Base-by-base conservation (phyloP, 192 early-diverging fungal species). In the Piromyces finnis region DNA sequence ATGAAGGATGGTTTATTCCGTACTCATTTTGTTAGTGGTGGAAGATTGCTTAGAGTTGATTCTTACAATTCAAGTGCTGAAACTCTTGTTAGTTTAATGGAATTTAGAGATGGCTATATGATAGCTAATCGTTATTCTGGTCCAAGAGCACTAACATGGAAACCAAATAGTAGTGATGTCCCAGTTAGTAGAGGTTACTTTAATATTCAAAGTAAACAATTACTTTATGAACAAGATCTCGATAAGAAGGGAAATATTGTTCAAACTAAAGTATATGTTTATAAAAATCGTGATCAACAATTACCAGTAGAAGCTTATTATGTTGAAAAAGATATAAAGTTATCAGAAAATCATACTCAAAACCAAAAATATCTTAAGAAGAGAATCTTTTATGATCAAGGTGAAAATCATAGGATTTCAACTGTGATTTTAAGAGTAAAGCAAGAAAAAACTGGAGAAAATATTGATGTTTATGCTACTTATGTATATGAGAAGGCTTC, bases 161-260 rank as follows among this genome's bases (percentile, higher is more conserved):
- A 82, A 80, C 85, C 82, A 7, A 78, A 29, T 4, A 77, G 0
- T 14, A 80, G 27, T 22, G 84, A 81, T 1, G 84, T 82, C 36
- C 80, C 86, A 41, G 22, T 35, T 7, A 84, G 83, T 82, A 59
- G 32, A 26, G 85, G 79, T 26, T 85, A 36, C 28, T 86, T 59
- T 77, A 77, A 82, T 77, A 4, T 29, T 16, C 30, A 78, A 3
- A 39, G 39, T n/a, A 78, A 79, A 29, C 32, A 28, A 37, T 78
- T 87, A 28, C 28, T 83, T n/a, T 35, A 77, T 28, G 86, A 87
- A 77, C 78, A 84, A 30, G 79, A 82, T 59, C 81, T 78, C 12
- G 82, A 85, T 77, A 68, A 68, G 51, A 18, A 68, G 4, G 51
- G 51, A 11, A 68, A 68, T 26, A 68, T 68, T 39, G 18, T 11